phyloP scores from a whole-genome alignment of 1,139 yeast genomes.

The Keqinozyma sinolaborantium region DNA sequence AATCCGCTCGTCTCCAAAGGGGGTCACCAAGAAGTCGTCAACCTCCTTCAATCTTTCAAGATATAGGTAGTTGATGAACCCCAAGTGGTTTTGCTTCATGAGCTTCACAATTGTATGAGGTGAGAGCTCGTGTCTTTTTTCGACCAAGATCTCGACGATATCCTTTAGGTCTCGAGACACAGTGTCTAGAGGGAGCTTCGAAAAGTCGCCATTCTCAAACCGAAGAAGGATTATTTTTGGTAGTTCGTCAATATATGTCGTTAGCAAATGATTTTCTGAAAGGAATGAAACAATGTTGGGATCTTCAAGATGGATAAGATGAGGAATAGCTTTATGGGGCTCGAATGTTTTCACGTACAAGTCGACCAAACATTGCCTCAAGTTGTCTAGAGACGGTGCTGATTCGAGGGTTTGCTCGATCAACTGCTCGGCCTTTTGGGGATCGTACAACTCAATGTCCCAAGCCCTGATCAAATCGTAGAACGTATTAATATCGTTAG shows the following conservation, averaged over 20 bases:
- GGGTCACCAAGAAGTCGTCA: slow-evolving; percentile 52
- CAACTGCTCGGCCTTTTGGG: slow-evolving; percentile 37
- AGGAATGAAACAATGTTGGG: slow-evolving; percentile 54
- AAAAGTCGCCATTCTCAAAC: slow-evolving; percentile 26
- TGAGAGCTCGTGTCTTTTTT: slow-evolving; percentile 60
- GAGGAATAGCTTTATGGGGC: slow-evolving; percentile 61
- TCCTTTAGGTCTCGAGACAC: slow-evolving; percentile 38
- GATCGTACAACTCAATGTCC: slow-evolving; percentile 57
- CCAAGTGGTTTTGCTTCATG: slow-evolving; percentile 41
- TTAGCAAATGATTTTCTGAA: slow-evolving; percentile 57
- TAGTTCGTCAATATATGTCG: slow-evolving; percentile 43
- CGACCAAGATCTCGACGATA: slow-evolving; percentile 56
- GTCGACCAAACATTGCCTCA: slow-evolving; percentile 52
- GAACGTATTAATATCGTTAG: slow-evolving; percentile 28
- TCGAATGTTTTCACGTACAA: slow-evolving; percentile 57
- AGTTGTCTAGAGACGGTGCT: slow-evolving; percentile 13
- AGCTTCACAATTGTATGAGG: slow-evolving; percentile 48
- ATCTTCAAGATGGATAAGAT: slow-evolving; percentile 56
- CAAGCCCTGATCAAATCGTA: slow-evolving; percentile 47
- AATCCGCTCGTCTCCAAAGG: slow-evolving; percentile 66
- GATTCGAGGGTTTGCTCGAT: slow-evolving; percentile 43
- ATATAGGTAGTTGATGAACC: slow-evolving; percentile 58
- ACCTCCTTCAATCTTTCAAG: slow-evolving; percentile 49
- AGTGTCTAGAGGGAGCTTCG: slow-evolving; percentile 38
- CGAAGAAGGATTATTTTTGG: slow-evolving; percentile 53